These are phyloP conservation scores for Annulohypoxylon nitens DNA, from an alignment of 495 filamentous ascomycete species.

Conservation along the genomic window DNA sequence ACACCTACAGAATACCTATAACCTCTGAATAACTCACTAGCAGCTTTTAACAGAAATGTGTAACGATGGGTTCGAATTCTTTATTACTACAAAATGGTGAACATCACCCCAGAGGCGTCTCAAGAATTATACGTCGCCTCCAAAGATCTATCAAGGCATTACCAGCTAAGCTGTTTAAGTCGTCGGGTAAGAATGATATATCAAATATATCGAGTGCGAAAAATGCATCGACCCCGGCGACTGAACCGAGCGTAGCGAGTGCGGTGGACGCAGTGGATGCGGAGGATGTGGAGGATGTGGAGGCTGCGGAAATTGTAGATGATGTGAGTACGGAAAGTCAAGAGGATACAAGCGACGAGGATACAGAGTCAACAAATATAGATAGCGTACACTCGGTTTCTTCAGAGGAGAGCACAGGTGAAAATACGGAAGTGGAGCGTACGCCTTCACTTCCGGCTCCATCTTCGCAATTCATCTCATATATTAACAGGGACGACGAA, in stretches of 20 bases:
- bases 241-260: not conserved
- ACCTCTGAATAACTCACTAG: too few relatives aligned
- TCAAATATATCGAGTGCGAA: not conserved
- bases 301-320: not conserved
- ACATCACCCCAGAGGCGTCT: not conserved
- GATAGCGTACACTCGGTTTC: not conserved
- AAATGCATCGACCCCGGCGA: not conserved
- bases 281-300: too few relatives aligned
- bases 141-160: not conserved
- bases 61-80: too few relatives aligned
- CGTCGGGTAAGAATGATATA: too few relatives aligned
- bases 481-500: not conserved
- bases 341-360: not conserved
- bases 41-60: too few relatives aligned
- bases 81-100: too few relatives aligned
- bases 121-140: not conserved
- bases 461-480: not conserved
- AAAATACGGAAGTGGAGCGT: not conserved
- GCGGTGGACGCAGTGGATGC: too few relatives aligned
- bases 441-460: not conserved
- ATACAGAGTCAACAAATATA: not conserved
- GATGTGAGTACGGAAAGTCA: not conserved
- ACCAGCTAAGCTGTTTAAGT: not conserved
- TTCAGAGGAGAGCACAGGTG: not conserved
- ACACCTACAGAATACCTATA: too few relatives aligned